Base-by-base conservation (phyloP, 2,329 filamentous ascomycete species). In the Coniella vitis region DNA sequence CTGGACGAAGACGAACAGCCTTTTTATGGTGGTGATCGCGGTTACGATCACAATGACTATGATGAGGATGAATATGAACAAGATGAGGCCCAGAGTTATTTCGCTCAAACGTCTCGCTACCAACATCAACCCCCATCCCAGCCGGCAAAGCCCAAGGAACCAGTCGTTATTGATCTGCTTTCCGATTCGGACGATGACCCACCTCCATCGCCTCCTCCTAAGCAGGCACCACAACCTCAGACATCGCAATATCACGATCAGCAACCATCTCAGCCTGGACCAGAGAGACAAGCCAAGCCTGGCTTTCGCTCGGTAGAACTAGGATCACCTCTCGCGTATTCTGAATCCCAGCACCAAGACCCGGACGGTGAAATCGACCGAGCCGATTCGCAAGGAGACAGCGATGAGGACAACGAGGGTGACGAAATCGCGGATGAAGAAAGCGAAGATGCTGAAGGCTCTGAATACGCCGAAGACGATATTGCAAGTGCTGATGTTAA, bases 151-250 rank as follows among this genome's bases (percentile, higher is more conserved):
- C 51, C 63, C 1, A 60, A 59, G 7, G 60, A 63, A 7, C 69
- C 70, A 1, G 64, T 74, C 4, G 65, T 75, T 16, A 76, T 76
- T 50, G 67, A 67, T 46, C 56, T 76, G 9, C 60, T 75, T 3
- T 74, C 72, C 0, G 70, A 75, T 49, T 71, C 68, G 2, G 71
- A 74, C 29, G 64, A 67, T 38, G 63, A 69, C 9, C 57, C 57
- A n/a, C 42, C 58, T 9, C 49, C 51, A n/a, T n/a, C n/a, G n/a
- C 39, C 39, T 10, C 37, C 40, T 32, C 45, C 34, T 29, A 19
- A 29, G 12, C 34, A 42, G 16, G 39, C 41, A 9, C 37, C 38
- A 29, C 41, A 31, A 20, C 47, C 7, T 14, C 40, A 45, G 17
- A n/a, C 43, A 17, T 22, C 19, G 22, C 51, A 22, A 17, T 36